These are phyloP conservation scores for Ogataea methanolica DNA, from an alignment of 805 yeast genomes.

Conservation along the genomic window DNA sequence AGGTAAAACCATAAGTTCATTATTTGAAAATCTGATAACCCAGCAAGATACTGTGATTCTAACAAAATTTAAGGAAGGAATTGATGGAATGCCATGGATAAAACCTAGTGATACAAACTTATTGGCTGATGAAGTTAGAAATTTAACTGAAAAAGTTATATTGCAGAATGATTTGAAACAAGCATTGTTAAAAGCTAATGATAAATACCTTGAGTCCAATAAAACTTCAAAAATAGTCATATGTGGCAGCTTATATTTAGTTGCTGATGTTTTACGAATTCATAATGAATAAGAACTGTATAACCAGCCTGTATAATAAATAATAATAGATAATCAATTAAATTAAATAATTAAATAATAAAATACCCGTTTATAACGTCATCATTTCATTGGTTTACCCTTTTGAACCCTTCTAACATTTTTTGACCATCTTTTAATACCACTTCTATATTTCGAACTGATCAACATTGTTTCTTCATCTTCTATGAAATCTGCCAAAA, in stretches of 20 bases:
- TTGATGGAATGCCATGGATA: conserved; percentile 96
- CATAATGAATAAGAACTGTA: background rate
- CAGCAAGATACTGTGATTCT: conserved; percentile 54
- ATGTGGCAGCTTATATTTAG: conserved; percentile 69
- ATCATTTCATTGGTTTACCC: conserved; percentile 23
- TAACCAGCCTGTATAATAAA: background rate
- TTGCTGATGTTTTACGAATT: conserved; percentile 46
- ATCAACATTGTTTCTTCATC: conserved; percentile 32
- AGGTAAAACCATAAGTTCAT: conserved; percentile 56
- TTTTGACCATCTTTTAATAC: conserved; percentile 33
- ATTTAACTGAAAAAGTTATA: conserved; percentile 23
- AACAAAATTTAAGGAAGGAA: conserved; percentile 54
- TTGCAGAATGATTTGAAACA: conserved; percentile 22
- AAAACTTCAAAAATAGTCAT: conserved; percentile 37
- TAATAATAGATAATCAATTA: background rate
- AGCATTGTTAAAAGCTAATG: conserved; percentile 24
- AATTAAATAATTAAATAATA: background rate
- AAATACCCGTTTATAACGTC: background rate
- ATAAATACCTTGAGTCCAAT: background rate
- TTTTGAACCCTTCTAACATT: conserved; percentile 34
- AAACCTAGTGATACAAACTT: conserved; percentile 36
- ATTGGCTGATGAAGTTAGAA: conserved; percentile 23
- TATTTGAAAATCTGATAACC: conserved; percentile 46
- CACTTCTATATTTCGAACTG: conserved; percentile 19
- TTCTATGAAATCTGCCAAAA: conserved; percentile 23